Evolutionary conservation across 2,329 filamentous ascomycete species (phyloP).

Genomic region (Zymoseptoria passerinii): DNA sequence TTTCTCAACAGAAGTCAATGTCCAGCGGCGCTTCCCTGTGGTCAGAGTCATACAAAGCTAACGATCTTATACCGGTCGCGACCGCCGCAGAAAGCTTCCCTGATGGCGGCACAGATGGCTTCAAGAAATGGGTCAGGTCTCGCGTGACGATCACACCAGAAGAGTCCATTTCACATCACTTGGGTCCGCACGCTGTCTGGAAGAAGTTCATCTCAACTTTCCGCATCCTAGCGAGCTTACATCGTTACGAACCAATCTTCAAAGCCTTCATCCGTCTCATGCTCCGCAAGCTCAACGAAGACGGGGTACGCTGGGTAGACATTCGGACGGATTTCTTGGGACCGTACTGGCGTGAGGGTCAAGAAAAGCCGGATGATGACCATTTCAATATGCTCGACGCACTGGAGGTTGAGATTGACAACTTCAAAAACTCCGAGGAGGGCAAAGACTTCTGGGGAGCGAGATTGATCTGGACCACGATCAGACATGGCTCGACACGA

Average conservation of each 20-base stretch:
- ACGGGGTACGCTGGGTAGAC: constrained; percentile 81
- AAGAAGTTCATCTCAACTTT: constrained; percentile 73
- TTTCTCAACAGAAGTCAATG: constrained; percentile 37
- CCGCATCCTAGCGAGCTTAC: constrained; percentile 60
- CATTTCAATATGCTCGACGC: constrained; percentile 62
- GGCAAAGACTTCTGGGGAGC: constrained; percentile 76
- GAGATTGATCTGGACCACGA: constrained; percentile 73
- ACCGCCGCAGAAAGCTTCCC: constrained; percentile 67
- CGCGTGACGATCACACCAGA: constrained; percentile 63
- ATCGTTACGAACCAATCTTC: constrained; percentile 88
- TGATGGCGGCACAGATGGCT: constrained; percentile 59
- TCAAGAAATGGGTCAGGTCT: constrained; percentile 67
- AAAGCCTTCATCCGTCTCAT: constrained; percentile 65
- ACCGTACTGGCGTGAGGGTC: constrained; percentile 57
- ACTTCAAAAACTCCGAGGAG: constrained; percentile 63
- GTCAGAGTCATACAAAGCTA: constrained; percentile 53
- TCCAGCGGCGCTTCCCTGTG: constrained; percentile 49
- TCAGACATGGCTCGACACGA: constrained; percentile 57
- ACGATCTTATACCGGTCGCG: constrained; percentile 50
- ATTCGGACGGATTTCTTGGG: constrained; percentile 67
- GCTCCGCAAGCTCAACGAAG: constrained; percentile 62
- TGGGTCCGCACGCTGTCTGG: constrained; percentile 80
- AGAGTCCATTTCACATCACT: constrained; percentile 71
- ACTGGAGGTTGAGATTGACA: constrained; percentile 67
- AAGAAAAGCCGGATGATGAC: constrained; percentile 58